phyloP scores from a whole-genome alignment of 148 eudicot genomes.

The Tetragonia tetragonoides region DNA sequence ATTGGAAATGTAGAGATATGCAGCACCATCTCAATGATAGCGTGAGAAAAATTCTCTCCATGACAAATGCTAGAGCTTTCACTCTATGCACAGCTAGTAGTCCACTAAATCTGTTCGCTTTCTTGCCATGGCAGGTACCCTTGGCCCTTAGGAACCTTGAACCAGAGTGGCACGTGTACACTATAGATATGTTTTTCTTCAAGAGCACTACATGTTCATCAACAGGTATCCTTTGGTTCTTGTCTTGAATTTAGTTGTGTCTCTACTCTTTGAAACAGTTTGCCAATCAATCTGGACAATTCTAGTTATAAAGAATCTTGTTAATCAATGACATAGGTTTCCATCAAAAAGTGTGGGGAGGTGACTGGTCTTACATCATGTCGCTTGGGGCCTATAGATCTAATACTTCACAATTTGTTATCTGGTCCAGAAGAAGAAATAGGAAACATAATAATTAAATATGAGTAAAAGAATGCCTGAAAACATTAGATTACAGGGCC shows the following conservation, averaged over 20 bases:
- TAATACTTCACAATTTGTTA: too few relatives aligned
- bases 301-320: conserved; percentile 5
- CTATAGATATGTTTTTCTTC: conserved; percentile 86
- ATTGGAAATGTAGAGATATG: conserved; percentile 87
- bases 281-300: background rate
- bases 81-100: background rate
- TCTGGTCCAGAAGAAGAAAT: background rate
- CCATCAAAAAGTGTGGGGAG: background rate
- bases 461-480: background rate
- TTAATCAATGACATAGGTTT: background rate
- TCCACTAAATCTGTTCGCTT: background rate
- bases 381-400: background rate
- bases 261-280: background rate
- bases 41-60: conserved; percentile 74
- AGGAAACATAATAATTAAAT: background rate
- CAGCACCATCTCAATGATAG: conserved; percentile 87
- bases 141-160: conserved; percentile 91
- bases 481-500: background rate
- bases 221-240: conserved; percentile 60
- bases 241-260: background rate
- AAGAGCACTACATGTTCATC: conserved; percentile 90
- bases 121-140: conserved; percentile 61
- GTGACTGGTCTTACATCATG: background rate
- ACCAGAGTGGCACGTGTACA: conserved; percentile 79
- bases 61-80: conserved; percentile 4